A percentile compares a stretch with the other conserved stretches of the same genome.
These are phyloP conservation scores for Holtermanniella nyarrowii DNA, from an alignment of 768 basidiomycete species.

Conservation along the genomic window DNA sequence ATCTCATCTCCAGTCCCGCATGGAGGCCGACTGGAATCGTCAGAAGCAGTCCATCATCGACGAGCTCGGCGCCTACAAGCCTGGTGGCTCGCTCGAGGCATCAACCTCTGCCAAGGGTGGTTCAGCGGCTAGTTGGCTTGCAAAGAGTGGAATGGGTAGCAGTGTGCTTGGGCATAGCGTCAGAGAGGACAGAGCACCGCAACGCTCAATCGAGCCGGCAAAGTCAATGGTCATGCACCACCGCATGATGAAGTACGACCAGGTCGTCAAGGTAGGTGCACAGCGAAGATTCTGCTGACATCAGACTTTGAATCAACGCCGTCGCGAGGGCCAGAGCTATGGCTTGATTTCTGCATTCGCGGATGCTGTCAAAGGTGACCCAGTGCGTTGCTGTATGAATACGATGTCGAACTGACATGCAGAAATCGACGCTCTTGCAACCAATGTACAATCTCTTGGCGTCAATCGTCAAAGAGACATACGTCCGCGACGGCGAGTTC, in stretches of 20 bases:
- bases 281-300: slow-evolving; percentile 53
- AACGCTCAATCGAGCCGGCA: neutral
- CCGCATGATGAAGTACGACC: slow-evolving; percentile 81
- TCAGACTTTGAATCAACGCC: slow-evolving; percentile 26
- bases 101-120: neutral
- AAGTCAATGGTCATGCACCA: slow-evolving; percentile 30
- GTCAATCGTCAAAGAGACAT: slow-evolving; percentile 38
- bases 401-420: neutral
- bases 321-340: slow-evolving; percentile 25
- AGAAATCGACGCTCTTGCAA: slow-evolving; percentile 38
- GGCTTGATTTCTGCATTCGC: slow-evolving; percentile 30
- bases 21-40: slow-evolving; percentile 74
- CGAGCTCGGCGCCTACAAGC: slow-evolving; percentile 64
- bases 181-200: neutral
- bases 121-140: neutral
- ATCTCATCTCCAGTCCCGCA: slow-evolving; percentile 61
- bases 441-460: slow-evolving; percentile 40
- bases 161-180: slow-evolving; percentile 9
- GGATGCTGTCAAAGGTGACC: slow-evolving; percentile 27
- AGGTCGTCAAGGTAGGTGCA: slow-evolving; percentile 65
- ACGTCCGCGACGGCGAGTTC: slow-evolving; percentile 32
- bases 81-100: slow-evolving; percentile 5
- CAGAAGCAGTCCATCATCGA: slow-evolving; percentile 84
- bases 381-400: slow-evolving; percentile 7
- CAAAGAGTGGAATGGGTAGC: slow-evolving; percentile 1